These are phyloP conservation scores for Daedaleopsis sinensis DNA, from an alignment of 768 basidiomycete genomes.

Conservation along the genomic window DNA sequence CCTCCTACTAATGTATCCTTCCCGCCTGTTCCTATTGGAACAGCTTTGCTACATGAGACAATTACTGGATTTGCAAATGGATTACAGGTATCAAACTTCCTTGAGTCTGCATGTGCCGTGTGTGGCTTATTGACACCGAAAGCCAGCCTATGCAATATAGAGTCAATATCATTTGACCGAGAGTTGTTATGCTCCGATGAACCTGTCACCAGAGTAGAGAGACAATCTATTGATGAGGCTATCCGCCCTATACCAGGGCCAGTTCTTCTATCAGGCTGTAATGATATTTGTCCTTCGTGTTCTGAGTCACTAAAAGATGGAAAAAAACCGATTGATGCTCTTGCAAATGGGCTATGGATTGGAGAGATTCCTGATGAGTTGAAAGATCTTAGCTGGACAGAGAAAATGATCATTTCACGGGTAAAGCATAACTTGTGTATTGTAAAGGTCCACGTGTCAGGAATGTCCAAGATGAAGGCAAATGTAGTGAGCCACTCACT, in stretches of 20 bases:
- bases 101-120: no score
- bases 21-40: background rate
- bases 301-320: background rate
- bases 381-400: slow-evolving; percentile 31
- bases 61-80: no score
- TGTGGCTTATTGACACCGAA: no score
- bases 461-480: slow-evolving; percentile 14
- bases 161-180: background rate
- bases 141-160: no score
- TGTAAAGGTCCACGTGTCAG: slow-evolving; percentile 34
- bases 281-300: background rate
- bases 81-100: no score
- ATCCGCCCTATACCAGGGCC: background rate
- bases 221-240: background rate
- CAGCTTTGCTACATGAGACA: background rate
- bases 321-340: background rate
- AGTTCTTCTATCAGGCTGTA: background rate
- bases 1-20: no score
- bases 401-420: slow-evolving; percentile 34
- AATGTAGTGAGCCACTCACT: slow-evolving; percentile 22
- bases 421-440: slow-evolving; percentile 35
- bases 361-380: slow-evolving; percentile 37
- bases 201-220: background rate
- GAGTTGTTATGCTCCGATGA: background rate
- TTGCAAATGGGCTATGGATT: slow-evolving; percentile 42